These are phyloP conservation scores for Aciculosporium take DNA, from an alignment of 2,329 filamentous ascomycete genomes.

Conservation along the genomic window DNA sequence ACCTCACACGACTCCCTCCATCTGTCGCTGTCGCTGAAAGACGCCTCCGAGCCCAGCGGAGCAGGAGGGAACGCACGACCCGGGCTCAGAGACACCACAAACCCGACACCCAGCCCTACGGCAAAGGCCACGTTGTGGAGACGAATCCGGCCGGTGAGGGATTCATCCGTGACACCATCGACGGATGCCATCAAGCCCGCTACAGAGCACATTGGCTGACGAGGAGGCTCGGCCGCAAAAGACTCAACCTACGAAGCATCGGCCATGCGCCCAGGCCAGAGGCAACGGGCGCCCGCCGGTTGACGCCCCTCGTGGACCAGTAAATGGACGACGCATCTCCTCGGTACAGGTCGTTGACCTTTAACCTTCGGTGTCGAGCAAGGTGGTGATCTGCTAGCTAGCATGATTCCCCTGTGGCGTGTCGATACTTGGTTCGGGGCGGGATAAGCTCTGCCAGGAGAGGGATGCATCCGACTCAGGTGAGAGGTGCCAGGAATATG, in stretches of 20 bases:
- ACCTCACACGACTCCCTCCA: neutral
- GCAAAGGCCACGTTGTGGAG: conserved; percentile 28
- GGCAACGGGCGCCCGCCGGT: conserved; percentile 21
- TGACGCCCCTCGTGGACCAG: conserved; percentile 21
- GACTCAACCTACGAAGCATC: conserved; percentile 7
- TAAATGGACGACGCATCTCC: conserved; percentile 20
- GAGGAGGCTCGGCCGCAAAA: neutral
- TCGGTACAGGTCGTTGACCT: conserved; percentile 23
- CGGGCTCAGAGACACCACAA: neutral
- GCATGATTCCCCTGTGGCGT: conserved; percentile 13
- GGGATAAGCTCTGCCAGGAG: neutral
- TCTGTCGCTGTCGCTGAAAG: neutral
- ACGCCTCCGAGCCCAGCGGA: neutral
- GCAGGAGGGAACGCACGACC: neutral
- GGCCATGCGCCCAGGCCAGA: conserved; percentile 20
- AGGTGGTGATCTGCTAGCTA: conserved; percentile 17
- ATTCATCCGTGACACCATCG: conserved; percentile 8
- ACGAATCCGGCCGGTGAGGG: conserved; percentile 18
- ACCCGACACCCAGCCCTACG: conserved; percentile 18
- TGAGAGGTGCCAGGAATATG: conserved; percentile 12
- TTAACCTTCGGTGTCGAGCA: conserved; percentile 20
- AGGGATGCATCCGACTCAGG: conserved; percentile 6
- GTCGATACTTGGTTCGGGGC: conserved; percentile 1
- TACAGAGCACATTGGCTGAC: conserved; percentile 5
- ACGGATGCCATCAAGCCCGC: conserved; percentile 14